phyloP scores from a whole-genome alignment of 164 flowering plant species.

The Vitis amurensis region DNA sequence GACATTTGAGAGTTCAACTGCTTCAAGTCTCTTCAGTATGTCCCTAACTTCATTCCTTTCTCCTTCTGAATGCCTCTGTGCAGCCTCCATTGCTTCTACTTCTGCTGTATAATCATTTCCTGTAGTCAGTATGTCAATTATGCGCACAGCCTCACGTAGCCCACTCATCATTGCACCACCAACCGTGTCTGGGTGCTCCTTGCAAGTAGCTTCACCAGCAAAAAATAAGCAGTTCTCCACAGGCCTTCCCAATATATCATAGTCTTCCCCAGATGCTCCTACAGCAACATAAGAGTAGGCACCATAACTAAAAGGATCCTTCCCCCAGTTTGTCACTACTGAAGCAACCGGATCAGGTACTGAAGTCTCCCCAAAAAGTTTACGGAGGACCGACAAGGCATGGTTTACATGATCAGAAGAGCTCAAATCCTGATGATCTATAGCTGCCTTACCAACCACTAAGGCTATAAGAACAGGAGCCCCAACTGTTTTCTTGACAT shows the following conservation, averaged over 20 bases:
- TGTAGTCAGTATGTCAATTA: constrained; percentile 70
- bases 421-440: constrained; percentile 66
- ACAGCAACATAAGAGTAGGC: constrained; percentile 98
- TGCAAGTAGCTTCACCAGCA: constrained; percentile 99
- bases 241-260: constrained; percentile 87
- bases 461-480: constrained; percentile 97
- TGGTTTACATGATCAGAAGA: constrained; percentile 75
- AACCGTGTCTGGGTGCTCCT: constrained; percentile 99
- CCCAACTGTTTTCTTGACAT: constrained; percentile 89
- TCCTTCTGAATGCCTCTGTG: constrained; percentile 64
- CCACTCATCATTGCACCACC: constrained; percentile 99
- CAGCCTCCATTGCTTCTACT: constrained; percentile 83
- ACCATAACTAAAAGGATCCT: constrained; percentile 93
- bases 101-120: constrained; percentile 88
- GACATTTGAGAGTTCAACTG: constrained; percentile 69
- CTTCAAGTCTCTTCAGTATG: constrained; percentile 80
- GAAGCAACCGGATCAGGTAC: constrained; percentile 95
- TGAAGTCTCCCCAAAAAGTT: constrained; percentile 75
- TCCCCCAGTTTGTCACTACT: constrained; percentile 98
- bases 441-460: constrained; percentile 94
- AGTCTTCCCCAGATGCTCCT: constrained; percentile 98
- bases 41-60: constrained; percentile 88
- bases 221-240: constrained; percentile 92
- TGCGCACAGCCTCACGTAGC: constrained; percentile 95
- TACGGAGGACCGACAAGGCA: constrained; percentile 82